Conservation (phyloP, 169 alveolate genomes). For the Nephromyces sp. region DNA sequence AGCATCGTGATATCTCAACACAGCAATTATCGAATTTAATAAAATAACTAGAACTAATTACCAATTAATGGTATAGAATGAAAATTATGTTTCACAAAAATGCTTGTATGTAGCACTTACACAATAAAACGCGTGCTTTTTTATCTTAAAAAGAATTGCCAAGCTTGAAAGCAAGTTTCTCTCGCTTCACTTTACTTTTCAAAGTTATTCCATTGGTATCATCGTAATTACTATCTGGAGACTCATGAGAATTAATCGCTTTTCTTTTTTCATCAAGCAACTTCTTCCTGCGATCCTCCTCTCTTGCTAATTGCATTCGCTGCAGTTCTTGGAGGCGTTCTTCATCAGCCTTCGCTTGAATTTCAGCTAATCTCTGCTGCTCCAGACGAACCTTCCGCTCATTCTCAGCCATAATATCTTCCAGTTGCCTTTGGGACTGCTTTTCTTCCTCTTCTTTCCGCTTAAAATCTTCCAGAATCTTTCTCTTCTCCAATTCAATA, state of each 20-base stretch:
- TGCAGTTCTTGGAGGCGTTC: constrained; percentile 17
- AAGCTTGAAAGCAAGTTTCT: constrained; percentile 21
- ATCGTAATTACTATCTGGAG: background rate
- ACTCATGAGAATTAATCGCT: too few species aligned
- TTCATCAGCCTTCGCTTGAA: constrained; percentile 23
- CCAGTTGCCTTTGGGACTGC: constrained; percentile 12
- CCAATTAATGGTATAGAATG: too few species aligned
- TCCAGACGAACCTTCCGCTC: constrained; percentile 21
- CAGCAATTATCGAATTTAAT: too few species aligned
- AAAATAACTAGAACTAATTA: too few species aligned
- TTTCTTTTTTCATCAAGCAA: background rate
- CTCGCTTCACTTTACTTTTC: too few species aligned
- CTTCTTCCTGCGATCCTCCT: constrained; percentile 13
- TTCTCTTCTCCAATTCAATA: constrained; percentile 5
- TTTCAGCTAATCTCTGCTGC: constrained; percentile 25
- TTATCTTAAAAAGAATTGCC: too few species aligned
- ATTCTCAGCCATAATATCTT: constrained; percentile 15
- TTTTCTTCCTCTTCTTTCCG: constrained; percentile 17
- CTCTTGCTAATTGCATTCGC: constrained; percentile 5
- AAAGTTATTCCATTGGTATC: too few species aligned
- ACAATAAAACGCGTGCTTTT: too few species aligned
- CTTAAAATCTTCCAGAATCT: constrained; percentile 8
- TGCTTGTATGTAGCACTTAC: too few species aligned
- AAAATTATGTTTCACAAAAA: too few species aligned
- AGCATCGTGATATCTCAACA: too few species aligned